Evolutionary conservation across 2,329 filamentous ascomycete genomes (phyloP).

Genomic region (Daldinia sp.): DNA sequence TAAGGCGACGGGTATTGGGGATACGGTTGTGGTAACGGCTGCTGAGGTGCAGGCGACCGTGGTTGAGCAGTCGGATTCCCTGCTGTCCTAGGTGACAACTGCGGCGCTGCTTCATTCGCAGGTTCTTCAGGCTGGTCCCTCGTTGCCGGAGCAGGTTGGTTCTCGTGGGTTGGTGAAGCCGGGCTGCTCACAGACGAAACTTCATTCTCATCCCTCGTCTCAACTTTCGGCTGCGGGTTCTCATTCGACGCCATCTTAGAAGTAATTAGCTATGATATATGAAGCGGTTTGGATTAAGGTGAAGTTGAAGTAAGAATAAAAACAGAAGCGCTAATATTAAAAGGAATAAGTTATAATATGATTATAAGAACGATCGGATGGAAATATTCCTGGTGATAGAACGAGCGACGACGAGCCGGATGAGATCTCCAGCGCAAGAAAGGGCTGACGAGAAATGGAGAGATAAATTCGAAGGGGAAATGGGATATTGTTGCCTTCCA

Average conservation of each 20-base stretch:
- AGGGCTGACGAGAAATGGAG: slow-evolving; percentile 26
- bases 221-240: slow-evolving; percentile 21
- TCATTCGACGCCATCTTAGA: slow-evolving; percentile 35
- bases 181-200: slow-evolving; percentile 31
- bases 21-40: slow-evolving; percentile 41
- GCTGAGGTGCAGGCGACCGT: slow-evolving; percentile 23
- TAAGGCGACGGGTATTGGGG: slow-evolving; percentile 40
- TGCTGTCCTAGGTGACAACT: slow-evolving; percentile 33
- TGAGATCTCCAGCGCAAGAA: slow-evolving; percentile 24
- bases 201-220: slow-evolving; percentile 26
- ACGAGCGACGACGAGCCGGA: slow-evolving; percentile 42
- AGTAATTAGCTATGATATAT: slow-evolving; percentile 4
- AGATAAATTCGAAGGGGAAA: slow-evolving; percentile 15
- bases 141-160: slow-evolving; percentile 19
- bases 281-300: not conserved
- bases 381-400: slow-evolving; percentile 29
- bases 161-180: slow-evolving; percentile 15
- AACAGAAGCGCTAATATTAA: slow-evolving; percentile 16
- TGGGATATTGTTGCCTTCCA: slow-evolving; percentile 15
- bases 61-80: slow-evolving; percentile 15
- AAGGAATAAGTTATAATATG: slow-evolving; percentile 15
- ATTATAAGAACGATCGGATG: slow-evolving; percentile 32
- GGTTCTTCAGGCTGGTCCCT: slow-evolving; percentile 11
- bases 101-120: slow-evolving; percentile 22
- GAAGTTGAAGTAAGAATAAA: slow-evolving; percentile 1